A percentile compares a stretch with the other conserved stretches of the same genome.
phyloP scores from a whole-genome alignment of 768 basidiomycete species.

The Tremella fuciformis region DNA sequence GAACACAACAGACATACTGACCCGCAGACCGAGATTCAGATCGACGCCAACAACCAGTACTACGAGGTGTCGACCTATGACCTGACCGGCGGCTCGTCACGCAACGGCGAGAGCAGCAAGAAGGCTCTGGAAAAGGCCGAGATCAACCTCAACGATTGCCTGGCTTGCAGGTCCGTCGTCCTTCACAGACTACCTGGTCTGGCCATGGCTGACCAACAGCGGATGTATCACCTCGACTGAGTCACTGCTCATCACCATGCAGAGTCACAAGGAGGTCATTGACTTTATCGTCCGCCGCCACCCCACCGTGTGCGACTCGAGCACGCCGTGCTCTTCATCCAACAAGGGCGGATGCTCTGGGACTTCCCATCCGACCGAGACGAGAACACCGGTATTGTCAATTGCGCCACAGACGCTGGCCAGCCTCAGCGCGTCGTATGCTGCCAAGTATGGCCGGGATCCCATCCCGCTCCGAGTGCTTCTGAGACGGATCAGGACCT shows the following conservation, averaged over 20 bases:
- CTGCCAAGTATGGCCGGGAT: constrained; percentile 20
- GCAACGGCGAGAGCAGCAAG: constrained; percentile 16
- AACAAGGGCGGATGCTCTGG: constrained; percentile 44
- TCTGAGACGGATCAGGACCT: constrained; percentile 56
- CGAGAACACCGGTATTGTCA: constrained; percentile 69
- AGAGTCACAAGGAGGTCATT: constrained; percentile 90
- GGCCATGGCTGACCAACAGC: constrained; percentile 54
- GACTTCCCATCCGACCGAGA: constrained; percentile 30
- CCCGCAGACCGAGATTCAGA: constrained; percentile 80
- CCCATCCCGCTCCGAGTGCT: constrained; percentile 59
- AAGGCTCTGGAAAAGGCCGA: constrained; percentile 85
- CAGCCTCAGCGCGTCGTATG: constrained; percentile 64
- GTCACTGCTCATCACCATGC: constrained; percentile 90
- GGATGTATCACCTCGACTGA: constrained; percentile 99
- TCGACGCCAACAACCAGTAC: constrained; percentile 80
- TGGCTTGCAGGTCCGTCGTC: constrained; percentile 83
- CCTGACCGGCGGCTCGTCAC: constrained; percentile 34
- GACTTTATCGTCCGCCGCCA: constrained; percentile 59
- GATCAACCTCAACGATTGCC: constrained; percentile 93
- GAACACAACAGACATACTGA: constrained; percentile 41
- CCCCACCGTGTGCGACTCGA: constrained; percentile 29
- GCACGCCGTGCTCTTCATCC: background rate
- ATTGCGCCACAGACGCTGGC: constrained; percentile 85
- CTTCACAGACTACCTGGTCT: background rate
- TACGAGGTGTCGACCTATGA: constrained; percentile 65